phyloP scores from a whole-genome alignment of 805 yeast species.

The Ogataea chonburiensis region DNA sequence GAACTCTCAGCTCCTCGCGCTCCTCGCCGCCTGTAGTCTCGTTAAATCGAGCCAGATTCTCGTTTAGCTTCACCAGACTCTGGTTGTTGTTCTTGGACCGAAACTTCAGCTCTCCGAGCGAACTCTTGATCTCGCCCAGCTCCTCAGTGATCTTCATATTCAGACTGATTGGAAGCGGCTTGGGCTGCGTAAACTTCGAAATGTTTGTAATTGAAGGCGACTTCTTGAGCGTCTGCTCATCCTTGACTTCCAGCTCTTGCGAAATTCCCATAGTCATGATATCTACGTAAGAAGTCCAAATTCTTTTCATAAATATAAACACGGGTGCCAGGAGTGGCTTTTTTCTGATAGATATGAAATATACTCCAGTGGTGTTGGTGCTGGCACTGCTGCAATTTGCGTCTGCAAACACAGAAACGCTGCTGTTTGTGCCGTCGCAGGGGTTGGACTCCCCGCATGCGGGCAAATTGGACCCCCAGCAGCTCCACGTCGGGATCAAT shows the following conservation, averaged over 20 bases:
- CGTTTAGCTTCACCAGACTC: constrained; percentile 22
- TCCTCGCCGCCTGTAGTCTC: constrained; percentile 10
- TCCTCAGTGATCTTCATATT: constrained; percentile 25
- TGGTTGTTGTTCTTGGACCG: constrained; percentile 23
- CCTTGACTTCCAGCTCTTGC: constrained; percentile 4
- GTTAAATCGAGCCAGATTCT: constrained; percentile 21
- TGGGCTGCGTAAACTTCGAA: constrained; percentile 22
- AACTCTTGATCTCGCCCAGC: constrained; percentile 18
- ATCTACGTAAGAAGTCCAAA: constrained; percentile 11
- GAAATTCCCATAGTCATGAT: constrained; percentile 11
- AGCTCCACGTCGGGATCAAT: constrained; percentile 7
- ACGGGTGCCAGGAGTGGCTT: constrained; percentile 12
- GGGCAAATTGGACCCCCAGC: background rate
- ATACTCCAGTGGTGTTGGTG: constrained; percentile 1
- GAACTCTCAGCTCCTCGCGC: constrained; percentile 1
- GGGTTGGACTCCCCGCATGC: too few species aligned
- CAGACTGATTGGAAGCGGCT: constrained; percentile 24
- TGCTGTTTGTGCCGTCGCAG: constrained; percentile 10
- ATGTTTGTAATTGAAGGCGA: constrained; percentile 24
- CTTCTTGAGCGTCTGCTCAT: constrained; percentile 15
- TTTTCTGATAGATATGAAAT: constrained; percentile 3
- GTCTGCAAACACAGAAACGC: constrained; percentile 25
- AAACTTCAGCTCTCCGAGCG: constrained; percentile 21
- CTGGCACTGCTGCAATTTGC: background rate
- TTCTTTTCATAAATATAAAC: constrained; percentile 15